Conservation (phyloP, 768 basidiomycete genomes). For the Hericium erinaceus region DNA sequence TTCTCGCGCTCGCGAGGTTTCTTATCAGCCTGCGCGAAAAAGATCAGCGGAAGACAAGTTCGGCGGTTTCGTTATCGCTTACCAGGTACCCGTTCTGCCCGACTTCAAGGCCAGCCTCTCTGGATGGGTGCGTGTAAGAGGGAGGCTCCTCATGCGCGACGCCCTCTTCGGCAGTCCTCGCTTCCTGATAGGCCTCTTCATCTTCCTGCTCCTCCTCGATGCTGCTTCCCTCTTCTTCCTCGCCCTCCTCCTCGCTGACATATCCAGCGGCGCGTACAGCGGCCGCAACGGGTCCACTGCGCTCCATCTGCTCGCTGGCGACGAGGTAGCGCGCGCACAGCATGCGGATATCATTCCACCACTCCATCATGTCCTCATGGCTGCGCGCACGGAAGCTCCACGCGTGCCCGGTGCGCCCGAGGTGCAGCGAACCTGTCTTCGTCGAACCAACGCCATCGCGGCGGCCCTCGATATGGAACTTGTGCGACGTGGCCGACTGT, state of each 20-base stretch:
- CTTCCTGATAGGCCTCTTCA: conserved; percentile 41
- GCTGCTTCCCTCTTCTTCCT: conserved; percentile 55
- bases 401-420: conserved; percentile 41
- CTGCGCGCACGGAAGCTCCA: conserved; percentile 88
- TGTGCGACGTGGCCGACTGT: conserved; percentile 64
- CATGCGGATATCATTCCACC: conserved; percentile 98
- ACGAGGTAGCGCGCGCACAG: conserved; percentile 89
- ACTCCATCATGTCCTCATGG: conserved; percentile 98
- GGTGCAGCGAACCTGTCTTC: conserved; percentile 44
- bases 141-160: conserved; percentile 35
- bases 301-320: conserved; percentile 86
- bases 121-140: conserved; percentile 45
- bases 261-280: conserved; percentile 89
- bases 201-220: conserved; percentile 41
- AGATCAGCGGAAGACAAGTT: background rate
- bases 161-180: conserved; percentile 30
- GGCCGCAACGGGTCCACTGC: conserved; percentile 85
- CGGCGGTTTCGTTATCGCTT: conserved; percentile 17
- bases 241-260: conserved; percentile 67
- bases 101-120: conserved; percentile 29
- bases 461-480: conserved; percentile 94
- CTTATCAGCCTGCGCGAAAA: conserved; percentile 27
- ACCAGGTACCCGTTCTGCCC: conserved; percentile 49
- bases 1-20: conserved; percentile 12
- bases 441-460: conserved; percentile 71